Evolutionary conservation across 805 yeast genomes (phyloP).

Genomic region (Lachancea nothofagi): DNA sequence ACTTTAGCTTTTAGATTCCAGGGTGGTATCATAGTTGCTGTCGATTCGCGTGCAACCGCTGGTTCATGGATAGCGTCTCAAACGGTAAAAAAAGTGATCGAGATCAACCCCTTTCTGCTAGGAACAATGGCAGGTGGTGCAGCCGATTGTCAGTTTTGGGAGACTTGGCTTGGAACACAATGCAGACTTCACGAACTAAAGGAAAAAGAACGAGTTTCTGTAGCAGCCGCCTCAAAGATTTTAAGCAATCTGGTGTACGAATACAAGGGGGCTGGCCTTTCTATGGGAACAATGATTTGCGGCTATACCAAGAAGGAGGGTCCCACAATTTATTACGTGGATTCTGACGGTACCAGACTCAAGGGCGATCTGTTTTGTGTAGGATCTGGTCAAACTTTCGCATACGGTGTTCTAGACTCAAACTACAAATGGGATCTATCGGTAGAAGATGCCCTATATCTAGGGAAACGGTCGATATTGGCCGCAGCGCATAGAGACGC

Average conservation of each 20-base stretch:
- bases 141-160: conserved; percentile 99
- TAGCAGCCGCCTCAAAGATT: conserved; percentile 94
- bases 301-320: conserved; percentile 95
- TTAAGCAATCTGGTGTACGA: conserved; percentile 83
- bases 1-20: conserved; percentile 93
- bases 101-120: conserved; percentile 87
- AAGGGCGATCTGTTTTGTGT: conserved; percentile 95
- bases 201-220: conserved; percentile 90
- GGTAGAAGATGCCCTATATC: conserved; percentile 87
- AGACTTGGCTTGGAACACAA: conserved; percentile 96
- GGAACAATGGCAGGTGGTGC: conserved; percentile 99
- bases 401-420: conserved; percentile 95
- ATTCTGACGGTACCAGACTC: conserved; percentile 93
- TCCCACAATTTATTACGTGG: conserved; percentile 92
- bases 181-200: conserved; percentile 92
- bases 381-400: conserved; percentile 98
- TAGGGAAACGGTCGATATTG: conserved; percentile 91
- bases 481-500: conserved; percentile 99
- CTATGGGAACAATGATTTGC: conserved; percentile 99
- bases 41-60: conserved; percentile 96
- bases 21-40: conserved; percentile 94
- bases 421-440: conserved; percentile 87
- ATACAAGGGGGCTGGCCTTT: conserved; percentile 96
- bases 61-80: conserved; percentile 98
- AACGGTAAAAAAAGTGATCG: conserved; percentile 94